Base-by-base conservation (phyloP, 805 yeast genomes). In the Lipomyces japonicus region DNA sequence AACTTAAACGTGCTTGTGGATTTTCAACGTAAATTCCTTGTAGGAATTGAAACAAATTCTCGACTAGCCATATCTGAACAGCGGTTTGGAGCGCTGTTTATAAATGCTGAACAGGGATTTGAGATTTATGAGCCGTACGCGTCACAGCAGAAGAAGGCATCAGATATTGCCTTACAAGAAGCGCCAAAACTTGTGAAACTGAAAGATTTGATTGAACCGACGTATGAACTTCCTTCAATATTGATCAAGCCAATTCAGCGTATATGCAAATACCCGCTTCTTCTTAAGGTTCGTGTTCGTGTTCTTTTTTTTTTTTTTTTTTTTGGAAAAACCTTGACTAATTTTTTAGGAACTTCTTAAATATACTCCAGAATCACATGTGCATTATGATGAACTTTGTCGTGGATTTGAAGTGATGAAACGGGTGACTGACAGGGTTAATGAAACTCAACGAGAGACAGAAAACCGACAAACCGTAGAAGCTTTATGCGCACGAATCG, bases 181-280 rank as follows among this genome's bases (percentile, higher is more conserved):
- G 76, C 80, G 3, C 64, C 74, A 3, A 79, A 78, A 59, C 74
- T 88, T 46, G 57, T 51, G 46, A 75, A 75, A 52, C 74, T 81
- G 19, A 23, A 43, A 24, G 16, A 56, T 32, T 69, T 89, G 35
- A 80, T 90, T 52, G 91, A 82, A 57, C 91, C 93, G 24, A 84
- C 87, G 38, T 82, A 89, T 64, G 98, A 91, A 67, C 74, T 93
- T 46, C 97, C 86, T 65, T 82, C 91, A 44, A 86, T 86, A 67
- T 74, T 93, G 37, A 79, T 93, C 60, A 93, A 91, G 66, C 99
- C 99, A 0, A 87, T 93, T 34, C 99, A 93, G 71, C 78, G 99
- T 57, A 75, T 93, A n/a, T 87, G 96, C 74, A 87, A 90, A 66
- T 93, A 93, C 67, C 98, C 97, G 1, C 70, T 93, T 44, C 73